A percentile compares a stretch with the other conserved stretches of the same genome.
These are phyloP conservation scores for Saraca asoca DNA, from an alignment of 331 rosid species.

Conservation along the genomic window DNA sequence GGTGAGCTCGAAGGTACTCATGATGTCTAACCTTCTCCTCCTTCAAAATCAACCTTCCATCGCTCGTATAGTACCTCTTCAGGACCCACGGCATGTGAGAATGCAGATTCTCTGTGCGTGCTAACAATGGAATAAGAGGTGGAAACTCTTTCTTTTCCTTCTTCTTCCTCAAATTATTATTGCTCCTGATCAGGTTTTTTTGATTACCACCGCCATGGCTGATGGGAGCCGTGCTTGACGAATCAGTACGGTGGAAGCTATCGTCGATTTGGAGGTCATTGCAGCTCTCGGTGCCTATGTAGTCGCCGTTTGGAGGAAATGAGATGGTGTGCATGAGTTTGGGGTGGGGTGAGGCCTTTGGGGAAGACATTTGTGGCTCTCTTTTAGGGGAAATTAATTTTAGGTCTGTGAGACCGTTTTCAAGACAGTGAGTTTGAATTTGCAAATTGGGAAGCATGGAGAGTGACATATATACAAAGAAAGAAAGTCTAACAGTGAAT, in stretches of 20 bases:
- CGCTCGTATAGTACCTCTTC: slow-evolving; percentile 52
- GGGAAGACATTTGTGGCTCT: neutral
- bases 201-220: neutral
- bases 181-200: neutral
- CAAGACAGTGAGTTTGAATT: neutral
- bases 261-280: slow-evolving; percentile 37
- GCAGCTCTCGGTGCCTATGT: slow-evolving; percentile 65
- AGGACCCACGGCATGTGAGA: slow-evolving; percentile 58
- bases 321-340: neutral
- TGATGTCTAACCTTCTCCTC: slow-evolving; percentile 50
- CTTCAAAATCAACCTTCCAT: slow-evolving; percentile 57
- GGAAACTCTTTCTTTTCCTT: slow-evolving; percentile 47
- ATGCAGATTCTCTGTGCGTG: slow-evolving; percentile 46
- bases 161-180: neutral
- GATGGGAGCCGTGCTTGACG: neutral
- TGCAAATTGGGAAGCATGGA: neutral
- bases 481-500: neutral
- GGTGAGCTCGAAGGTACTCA: slow-evolving; percentile 54
- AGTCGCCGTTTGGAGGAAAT: slow-evolving; percentile 41
- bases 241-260: neutral
- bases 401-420: neutral
- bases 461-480: neutral
- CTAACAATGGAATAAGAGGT: slow-evolving; percentile 55
- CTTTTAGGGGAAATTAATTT: neutral
- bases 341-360: neutral